Percentiles rank a stretch among this genome's conserved stretches.
phyloP scores from a whole-genome alignment of 2,329 filamentous ascomycete genomes.

The Microdochium nivale region DNA sequence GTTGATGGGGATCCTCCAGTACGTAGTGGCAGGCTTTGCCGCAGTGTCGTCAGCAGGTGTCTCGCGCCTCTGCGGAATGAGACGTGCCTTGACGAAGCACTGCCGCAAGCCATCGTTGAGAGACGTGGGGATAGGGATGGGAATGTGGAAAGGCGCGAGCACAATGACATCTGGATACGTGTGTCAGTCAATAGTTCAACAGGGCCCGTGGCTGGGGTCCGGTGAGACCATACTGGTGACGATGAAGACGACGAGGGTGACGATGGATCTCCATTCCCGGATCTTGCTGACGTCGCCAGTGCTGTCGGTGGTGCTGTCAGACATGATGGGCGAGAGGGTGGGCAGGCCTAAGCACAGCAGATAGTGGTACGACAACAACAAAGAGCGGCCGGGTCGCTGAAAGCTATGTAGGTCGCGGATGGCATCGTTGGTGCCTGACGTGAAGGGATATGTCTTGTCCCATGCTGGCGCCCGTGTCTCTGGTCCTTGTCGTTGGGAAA shows the following conservation, averaged over 20 bases:
- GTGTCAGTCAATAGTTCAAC: no score
- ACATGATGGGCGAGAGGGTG: constrained; percentile 5
- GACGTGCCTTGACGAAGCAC: constrained; percentile 32
- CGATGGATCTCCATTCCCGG: constrained; percentile 57
- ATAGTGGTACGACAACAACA: no score
- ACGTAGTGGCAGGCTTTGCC: constrained; percentile 23
- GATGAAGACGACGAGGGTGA: constrained; percentile 62
- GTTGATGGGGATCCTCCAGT: constrained; percentile 55
- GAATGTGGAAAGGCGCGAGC: constrained; percentile 59
- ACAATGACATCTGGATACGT: constrained; percentile 54
- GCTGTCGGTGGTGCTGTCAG: constrained; percentile 13
- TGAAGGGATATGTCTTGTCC: no score
- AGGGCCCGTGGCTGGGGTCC: no score
- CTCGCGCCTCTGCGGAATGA: constrained; percentile 36
- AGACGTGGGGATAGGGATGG: constrained; percentile 47
- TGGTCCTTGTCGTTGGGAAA: no score
- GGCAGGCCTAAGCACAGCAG: constrained; percentile 4
- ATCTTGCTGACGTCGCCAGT: constrained; percentile 43
- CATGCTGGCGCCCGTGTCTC: no score
- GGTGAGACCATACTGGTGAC: constrained; percentile 53
- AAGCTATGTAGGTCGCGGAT: no score
- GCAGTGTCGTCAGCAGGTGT: background rate
- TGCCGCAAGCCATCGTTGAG: constrained; percentile 36
- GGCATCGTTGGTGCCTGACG: no score
- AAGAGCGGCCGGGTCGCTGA: no score